Base-by-base conservation (phyloP, 345 rosid genomes). In the Trapa bicornis region DNA sequence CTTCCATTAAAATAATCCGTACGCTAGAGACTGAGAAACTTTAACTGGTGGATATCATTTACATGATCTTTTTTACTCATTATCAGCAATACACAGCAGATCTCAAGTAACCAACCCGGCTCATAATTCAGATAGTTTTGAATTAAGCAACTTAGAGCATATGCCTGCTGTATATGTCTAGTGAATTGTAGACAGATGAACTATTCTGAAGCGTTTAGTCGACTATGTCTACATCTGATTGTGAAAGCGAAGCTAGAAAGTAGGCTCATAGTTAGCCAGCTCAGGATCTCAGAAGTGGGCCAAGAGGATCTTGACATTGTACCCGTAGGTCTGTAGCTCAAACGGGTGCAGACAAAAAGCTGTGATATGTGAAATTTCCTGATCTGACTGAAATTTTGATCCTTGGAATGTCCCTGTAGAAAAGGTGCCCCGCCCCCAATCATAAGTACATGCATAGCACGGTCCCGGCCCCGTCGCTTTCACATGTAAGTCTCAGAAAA, bases 1-100 rank as follows among this genome's bases (percentile, higher is more conserved):
- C 69, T 56, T 41, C 53, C 36, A 65, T 65, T 65, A 41, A 41
- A 65, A 41, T 65, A 65, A 2, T 43, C 52, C 35, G 1, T 65
- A 8, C 11, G 35, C 3, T 9, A 11, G 35, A 2, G 63, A 58
- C 37, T 3, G 38, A 32, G 63, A 11, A 58, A 33, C 38, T 58
- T 33, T 22, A 17, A 22, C 29, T 22, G 29, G 29, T 22, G 29
- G 29, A 22, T 22, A 22, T 22, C 29, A 22, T 22, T 22, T 22
- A 22, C 33, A 22, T 0, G 10, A 54, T 54, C 29, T 22, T 22
- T 22, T 22, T 22, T 22, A 22, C 29, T 22, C 29, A 22, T 22
- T 22, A 22, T 22, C 29, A 22, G 29, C 29, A 22, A 22, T 22
- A 22, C 29, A n/a, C 5, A 41, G 7, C 7, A 0, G 60, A n/a